phyloP scores from a whole-genome alignment of 805 yeast species.

The Schwanniomyces polymorphus region DNA sequence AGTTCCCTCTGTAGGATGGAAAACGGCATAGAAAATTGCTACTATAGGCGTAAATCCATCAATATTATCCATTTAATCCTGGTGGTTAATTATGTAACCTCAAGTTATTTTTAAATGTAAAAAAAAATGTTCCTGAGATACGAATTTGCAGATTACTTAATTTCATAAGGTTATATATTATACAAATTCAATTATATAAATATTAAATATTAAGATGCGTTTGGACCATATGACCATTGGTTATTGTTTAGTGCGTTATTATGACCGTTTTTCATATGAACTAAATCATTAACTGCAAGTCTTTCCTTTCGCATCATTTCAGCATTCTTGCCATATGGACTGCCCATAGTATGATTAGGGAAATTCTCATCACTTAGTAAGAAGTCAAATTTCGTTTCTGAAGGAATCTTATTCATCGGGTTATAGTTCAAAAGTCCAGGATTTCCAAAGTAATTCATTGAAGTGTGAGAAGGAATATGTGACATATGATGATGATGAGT shows the following conservation, averaged over 20 bases:
- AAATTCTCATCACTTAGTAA: slow-evolving; percentile 18
- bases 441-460: background rate
- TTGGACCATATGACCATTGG: background rate
- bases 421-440: background rate
- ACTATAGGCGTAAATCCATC: slow-evolving; percentile 85
- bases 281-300: slow-evolving; percentile 27
- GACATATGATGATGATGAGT: slow-evolving; percentile 6
- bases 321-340: slow-evolving; percentile 3
- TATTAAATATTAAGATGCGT: background rate
- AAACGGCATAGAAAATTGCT: slow-evolving; percentile 86
- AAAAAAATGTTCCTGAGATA: background rate
- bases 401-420: slow-evolving; percentile 9
- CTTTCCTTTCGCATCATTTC: slow-evolving; percentile 30
- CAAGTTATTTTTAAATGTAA: background rate
- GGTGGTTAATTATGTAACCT: background rate
- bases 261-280: slow-evolving; percentile 15
- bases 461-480: background rate
- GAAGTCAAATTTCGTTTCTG: slow-evolving; percentile 20
- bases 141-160: background rate
- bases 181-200: no score
- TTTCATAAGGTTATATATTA: no score
- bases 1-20: slow-evolving; percentile 95
- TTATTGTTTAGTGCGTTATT: background rate
- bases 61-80: slow-evolving; percentile 25
- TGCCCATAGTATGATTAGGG: slow-evolving; percentile 14